Base-by-base conservation (phyloP, 1,139 yeast genomes). In the Protomyces pachydermus region DNA sequence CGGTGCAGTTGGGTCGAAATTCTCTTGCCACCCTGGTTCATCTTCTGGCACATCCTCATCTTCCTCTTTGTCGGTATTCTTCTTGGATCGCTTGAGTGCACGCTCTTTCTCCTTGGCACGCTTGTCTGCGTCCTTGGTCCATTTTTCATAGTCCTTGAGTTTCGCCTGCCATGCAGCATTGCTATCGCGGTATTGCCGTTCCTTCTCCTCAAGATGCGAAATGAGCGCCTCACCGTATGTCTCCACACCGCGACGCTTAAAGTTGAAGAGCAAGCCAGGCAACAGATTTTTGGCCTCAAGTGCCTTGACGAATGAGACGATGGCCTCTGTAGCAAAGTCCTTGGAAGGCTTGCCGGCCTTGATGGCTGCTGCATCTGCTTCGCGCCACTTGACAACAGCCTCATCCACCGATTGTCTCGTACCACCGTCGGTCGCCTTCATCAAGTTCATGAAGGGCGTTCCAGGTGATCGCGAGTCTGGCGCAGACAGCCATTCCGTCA, bases 1-100 rank as follows among this genome's bases (percentile, higher is more conserved):
- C n/a, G 66, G 66, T 14, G 61, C 66, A 8, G 56, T 56, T 6
- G 66, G 66, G 48, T 64, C 66, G 38, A 64, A 64, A 12, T 53
- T 54, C 34, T 64, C 66, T 25, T 57, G 61, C 66, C 66, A 64
- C 2, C 56, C 53, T 25, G 51, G 54, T 28, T 64, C 66, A 20
- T 61, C 66, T 25, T 58, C 64, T 28, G 61, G 61, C 14, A 56
- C 61, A 23, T 64, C 61, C 10, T 64, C 66, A 38, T 60, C 61
- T 28, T 52, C 56, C 14, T 28, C 45, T 54, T 64, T 64, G 42
- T 64, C 64, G n/a, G 60, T 56, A n/a, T 60, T 58, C 53, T 58
- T 58, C 45, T 58, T 58, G 56, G 62, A 51, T 28, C 62, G 42
- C 45, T 58, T 58, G 23, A 52, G 37, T 8, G 62, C 62, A 25